A percentile compares a stretch with the other conserved stretches of the same genome.
phyloP scores from a whole-genome alignment of 2,329 filamentous ascomycete genomes.

The Bipolaris bicolor region DNA sequence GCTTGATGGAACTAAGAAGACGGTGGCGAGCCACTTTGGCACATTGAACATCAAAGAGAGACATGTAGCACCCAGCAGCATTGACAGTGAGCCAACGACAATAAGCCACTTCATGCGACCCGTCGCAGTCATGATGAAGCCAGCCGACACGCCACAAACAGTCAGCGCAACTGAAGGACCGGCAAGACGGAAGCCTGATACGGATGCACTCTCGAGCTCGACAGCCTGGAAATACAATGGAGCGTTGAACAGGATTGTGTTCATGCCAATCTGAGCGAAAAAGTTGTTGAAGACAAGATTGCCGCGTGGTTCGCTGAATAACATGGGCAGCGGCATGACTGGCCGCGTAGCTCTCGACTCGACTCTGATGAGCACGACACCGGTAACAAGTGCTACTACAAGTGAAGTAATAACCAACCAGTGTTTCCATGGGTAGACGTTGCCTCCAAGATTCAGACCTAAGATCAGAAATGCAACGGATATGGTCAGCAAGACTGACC shows the following conservation, averaged over 20 bases:
- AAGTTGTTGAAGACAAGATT: slow-evolving; percentile 61
- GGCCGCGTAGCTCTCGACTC: slow-evolving; percentile 48
- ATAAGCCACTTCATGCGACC: slow-evolving; percentile 53
- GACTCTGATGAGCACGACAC: slow-evolving; percentile 52
- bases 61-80: slow-evolving; percentile 47
- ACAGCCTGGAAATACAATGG: slow-evolving; percentile 69
- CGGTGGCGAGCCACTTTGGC: slow-evolving; percentile 50
- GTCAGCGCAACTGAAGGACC: slow-evolving; percentile 62
- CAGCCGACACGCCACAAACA: slow-evolving; percentile 50
- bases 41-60: slow-evolving; percentile 48
- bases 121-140: slow-evolving; percentile 54
- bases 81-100: slow-evolving; percentile 45
- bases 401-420: slow-evolving; percentile 58
- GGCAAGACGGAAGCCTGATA: slow-evolving; percentile 74
- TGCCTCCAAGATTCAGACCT: slow-evolving; percentile 60
- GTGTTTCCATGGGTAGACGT: slow-evolving; percentile 59
- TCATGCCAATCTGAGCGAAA: slow-evolving; percentile 57
- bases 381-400: slow-evolving; percentile 48
- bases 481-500: slow-evolving; percentile 55
- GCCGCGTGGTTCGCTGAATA: slow-evolving; percentile 55
- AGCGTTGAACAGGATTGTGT: slow-evolving; percentile 70
- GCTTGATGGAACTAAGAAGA: slow-evolving; percentile 50
- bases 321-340: slow-evolving; percentile 58
- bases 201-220: slow-evolving; percentile 65
- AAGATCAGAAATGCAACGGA: slow-evolving; percentile 58